Conservation (phyloP, 2,329 filamentous ascomycete genomes). For the Graphilbum ipis-grandicollis region DNA sequence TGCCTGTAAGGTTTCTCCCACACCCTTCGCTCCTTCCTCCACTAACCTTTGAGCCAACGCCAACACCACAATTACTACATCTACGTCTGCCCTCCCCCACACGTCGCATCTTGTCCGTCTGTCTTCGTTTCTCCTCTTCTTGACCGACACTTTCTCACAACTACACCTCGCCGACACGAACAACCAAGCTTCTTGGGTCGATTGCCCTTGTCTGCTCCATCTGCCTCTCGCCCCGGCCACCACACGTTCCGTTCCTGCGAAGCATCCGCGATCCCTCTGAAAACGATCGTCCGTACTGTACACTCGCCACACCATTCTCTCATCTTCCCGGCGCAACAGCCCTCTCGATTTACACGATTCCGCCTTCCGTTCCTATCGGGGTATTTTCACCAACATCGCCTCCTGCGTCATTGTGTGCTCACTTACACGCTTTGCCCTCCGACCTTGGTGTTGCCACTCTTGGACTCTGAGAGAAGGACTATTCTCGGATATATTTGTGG, state of each 20-base stretch:
- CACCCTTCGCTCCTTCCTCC: conserved; percentile 7
- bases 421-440: not conserved
- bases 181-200: too few species aligned
- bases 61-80: conserved; percentile 12
- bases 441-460: not conserved
- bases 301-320: too few species aligned
- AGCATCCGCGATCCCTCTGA: too few species aligned
- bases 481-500: not conserved
- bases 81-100: conserved; percentile 11
- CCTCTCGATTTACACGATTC: too few species aligned
- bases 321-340: too few species aligned
- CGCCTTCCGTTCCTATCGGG: too few species aligned
- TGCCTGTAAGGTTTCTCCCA: conserved; percentile 2
- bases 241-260: too few species aligned
- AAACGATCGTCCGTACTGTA: too few species aligned
- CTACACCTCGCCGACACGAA: not conserved
- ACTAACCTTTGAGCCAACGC: conserved; percentile 8
- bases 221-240: too few species aligned
- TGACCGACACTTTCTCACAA: not conserved
- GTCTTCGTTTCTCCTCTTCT: conserved; percentile 2
- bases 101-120: conserved; percentile 4
- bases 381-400: too few species aligned
- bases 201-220: too few species aligned
- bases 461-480: not conserved
- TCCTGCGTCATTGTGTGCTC: too few species aligned